Conservation (phyloP, 148 eudicot species). For the Cornus suecica region DNA sequence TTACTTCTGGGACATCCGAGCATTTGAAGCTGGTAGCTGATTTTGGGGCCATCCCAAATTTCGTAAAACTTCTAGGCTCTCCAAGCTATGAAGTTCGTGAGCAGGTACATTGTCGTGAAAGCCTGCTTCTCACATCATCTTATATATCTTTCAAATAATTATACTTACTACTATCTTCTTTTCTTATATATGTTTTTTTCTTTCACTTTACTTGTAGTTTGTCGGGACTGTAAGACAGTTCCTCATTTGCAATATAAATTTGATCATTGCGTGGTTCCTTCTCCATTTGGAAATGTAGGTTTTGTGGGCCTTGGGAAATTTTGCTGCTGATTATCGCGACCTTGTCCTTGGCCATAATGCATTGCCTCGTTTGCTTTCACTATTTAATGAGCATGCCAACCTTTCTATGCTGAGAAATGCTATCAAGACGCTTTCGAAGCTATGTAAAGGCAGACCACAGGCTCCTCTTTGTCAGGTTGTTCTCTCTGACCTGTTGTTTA, state of each 20-base stretch:
- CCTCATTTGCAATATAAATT: background rate
- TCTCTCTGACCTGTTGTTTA: constrained; percentile 4
- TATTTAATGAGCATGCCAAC: constrained; percentile 48
- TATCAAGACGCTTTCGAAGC: constrained; percentile 55
- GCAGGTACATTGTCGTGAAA: constrained; percentile 28
- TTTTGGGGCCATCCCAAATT: constrained; percentile 44
- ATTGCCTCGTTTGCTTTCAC: constrained; percentile 39
- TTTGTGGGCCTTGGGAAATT: constrained; percentile 63
- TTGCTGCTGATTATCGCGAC: constrained; percentile 61
- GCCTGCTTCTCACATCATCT: background rate
- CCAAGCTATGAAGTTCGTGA: constrained; percentile 43
- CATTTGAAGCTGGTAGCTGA: constrained; percentile 43
- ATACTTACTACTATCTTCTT: background rate
- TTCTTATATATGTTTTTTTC: background rate
- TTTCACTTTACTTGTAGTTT: no score
- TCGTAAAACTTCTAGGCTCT: constrained; percentile 44
- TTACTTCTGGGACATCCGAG: constrained; percentile 51
- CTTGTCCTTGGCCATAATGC: constrained; percentile 53
- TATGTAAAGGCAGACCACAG: constrained; percentile 53
- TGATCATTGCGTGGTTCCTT: background rate
- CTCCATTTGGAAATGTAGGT: constrained; percentile 27
- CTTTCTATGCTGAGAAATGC: constrained; percentile 56
- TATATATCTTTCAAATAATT: no score
- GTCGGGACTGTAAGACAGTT: background rate
- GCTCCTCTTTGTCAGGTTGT: constrained; percentile 44